Base-by-base conservation (phyloP, 768 basidiomycete species). In the Rhizopogon vesiculosus region DNA sequence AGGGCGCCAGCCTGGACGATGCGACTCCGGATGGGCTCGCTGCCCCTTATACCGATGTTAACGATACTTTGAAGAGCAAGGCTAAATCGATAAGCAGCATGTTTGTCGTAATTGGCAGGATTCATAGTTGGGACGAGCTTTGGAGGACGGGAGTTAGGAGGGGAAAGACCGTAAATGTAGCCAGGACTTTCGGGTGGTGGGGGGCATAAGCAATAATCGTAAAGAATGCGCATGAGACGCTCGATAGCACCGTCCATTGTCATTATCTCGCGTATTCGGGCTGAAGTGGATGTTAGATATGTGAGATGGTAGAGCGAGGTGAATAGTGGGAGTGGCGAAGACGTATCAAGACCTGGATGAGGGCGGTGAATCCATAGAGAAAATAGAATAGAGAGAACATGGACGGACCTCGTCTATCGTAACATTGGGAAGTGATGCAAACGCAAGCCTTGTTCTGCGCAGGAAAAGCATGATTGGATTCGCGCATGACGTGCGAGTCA, bases 191-290 rank as follows among this genome's bases (percentile, higher is more conserved):
- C 89, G 42, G 89, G 89, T 0, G 87, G 87, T 1, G 91, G 89
- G 1, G 91, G 91, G 59, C 80, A 85, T 22, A 91, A 72, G 69
- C 92, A 93, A 63, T 91, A 92, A 59, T 94, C 91, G 64, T 89
- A 89, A 9, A 96, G 78, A 59, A 99, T 92, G 55, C 90, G 84
- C 13, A 98, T 90, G 31, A 99, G 86, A 13, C 96, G 87, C 67
- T 99, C 97, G 16, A 99, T 84, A 1, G 97, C 97, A 45, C 97
- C 97, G 66, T 98, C 96, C 81, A 90, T 87, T 29, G 94, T 96
- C 83, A 99, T 91, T 63, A 97, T 98, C 74, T 99, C 97, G 56
- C 96, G 87, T 73, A 99, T 98, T 53, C 94, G 86, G 2, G 97
- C 95, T 0, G 95, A 97, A 6, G 97, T 98, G 1, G 93, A 93